Evolutionary conservation across 441 rosid genomes (phyloP), one percentile per base, ranked within the genome.

Genomic region (Brassica hybrid): DNA sequence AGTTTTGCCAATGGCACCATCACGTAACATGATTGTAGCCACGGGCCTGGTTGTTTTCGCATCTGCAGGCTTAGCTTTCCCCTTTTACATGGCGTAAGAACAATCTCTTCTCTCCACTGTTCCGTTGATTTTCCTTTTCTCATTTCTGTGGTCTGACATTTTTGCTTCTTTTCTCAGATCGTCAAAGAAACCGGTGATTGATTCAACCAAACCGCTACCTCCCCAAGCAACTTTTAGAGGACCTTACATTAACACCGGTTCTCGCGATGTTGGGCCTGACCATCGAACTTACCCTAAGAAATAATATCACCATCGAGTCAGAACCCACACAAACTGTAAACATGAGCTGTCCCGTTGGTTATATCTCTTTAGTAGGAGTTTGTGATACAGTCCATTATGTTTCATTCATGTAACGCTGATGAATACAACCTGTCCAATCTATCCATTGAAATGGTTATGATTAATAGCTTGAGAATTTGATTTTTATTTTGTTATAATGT

Each of bases 221-320:
- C 98, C 97, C 0, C 97, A 95, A 85, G 99, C 97, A 65, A 91
- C 99, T 65, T 95, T 91, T 61, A 83, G 99, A 72, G 98, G 97
- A 78, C 98, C 99, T 71, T 95, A 95, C 86, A 85, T 95, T 19
- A 95, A 95, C 83, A 90, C 98, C 0, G 97, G 98, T 14, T 93
- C 98, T 57, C 93, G 92, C 23, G 98, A 95, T 75, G 77, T 91
- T 71, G 99, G 99, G 68, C 99, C 97, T 45, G 97, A 95, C 75
- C 85, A 82, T 77, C 89, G 71, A 77, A 77, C 86, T 50, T 88
- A 93, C 85, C 57, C 87, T 6, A 91, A 93, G 94, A 92, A 93
- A 79, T 90, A 76, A 90, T 50, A 17, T 43, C 58, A 1, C 56
- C 0, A 38, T 8, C 30, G 5, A 23, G 3, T 41, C 14, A 1